Base-by-base conservation (phyloP, 345 rosid genomes). In the Streptanthus diversifolius region DNA sequence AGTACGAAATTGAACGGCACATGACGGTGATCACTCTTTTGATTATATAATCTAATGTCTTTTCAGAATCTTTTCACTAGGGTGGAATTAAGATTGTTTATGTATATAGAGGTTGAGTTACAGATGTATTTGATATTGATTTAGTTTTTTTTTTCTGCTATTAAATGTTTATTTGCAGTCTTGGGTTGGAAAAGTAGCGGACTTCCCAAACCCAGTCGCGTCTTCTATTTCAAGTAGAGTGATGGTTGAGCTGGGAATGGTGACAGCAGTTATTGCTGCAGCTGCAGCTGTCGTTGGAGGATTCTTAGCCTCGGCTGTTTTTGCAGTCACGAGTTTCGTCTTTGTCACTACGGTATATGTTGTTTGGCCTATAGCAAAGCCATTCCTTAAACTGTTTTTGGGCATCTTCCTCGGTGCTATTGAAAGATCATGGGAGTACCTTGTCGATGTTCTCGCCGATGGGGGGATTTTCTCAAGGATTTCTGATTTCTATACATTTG, bases 231-330 rank as follows among this genome's bases (percentile, higher is more conserved):
- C 98, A 53, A 87, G 98, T 81, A 87, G 98, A 83, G 80, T 90
- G 85, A 87, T 90, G 90, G 96, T 88, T 66, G 98, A 92, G 87
- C 83, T 92, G 63, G 98, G 97, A 62, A 84, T 90, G 96, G 83
- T 92, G 68, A 84, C 97, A 22, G 95, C 97, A 54, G 72, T 85
- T 45, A 92, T 92, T 83, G 93, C 87, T 63, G 87, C 95, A 15
- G 95, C 97, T 2, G 91, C 98, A 71, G 90, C 75, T 76, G 81
- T 87, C 32, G 88, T 86, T 74, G 98, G 98, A 72, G 98, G 95
- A 3, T 90, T 90, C 71, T 72, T 92, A 70, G 95, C 98, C 56
- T 89, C 95, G 18, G 96, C 98, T 56, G 86, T 79, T 39, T 88
- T 90, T 86, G 97, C 91, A 59, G 91, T 80, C 44, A 90, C 98